phyloP scores from a whole-genome alignment of 306 rosid genomes.

The Acacia crassicarpa region DNA sequence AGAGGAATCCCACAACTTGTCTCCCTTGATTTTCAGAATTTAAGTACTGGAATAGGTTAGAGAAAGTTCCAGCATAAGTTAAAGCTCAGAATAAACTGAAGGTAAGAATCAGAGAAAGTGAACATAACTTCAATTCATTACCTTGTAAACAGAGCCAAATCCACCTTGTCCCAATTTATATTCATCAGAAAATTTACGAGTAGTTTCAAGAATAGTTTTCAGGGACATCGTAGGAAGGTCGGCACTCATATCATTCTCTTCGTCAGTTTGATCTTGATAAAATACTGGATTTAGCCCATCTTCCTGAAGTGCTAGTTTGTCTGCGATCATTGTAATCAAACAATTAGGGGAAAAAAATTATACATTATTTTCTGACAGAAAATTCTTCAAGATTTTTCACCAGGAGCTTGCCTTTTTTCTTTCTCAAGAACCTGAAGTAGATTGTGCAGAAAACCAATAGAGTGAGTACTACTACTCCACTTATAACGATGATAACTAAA shows the following conservation, averaged over 20 bases:
- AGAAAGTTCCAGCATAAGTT: not conserved
- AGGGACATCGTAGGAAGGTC: constrained; percentile 44
- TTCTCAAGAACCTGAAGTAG: constrained; percentile 35
- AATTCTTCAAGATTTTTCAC: not conserved
- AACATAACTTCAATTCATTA: not conserved
- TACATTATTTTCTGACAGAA: not conserved
- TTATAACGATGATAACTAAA: constrained; percentile 10
- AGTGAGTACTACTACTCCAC: not conserved
- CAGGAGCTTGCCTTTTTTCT: constrained; percentile 21
- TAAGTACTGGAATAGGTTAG: not conserved
- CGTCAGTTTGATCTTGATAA: constrained; percentile 27
- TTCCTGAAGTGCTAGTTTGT: constrained; percentile 11
- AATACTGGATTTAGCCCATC: constrained; percentile 25
- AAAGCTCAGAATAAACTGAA: not conserved
- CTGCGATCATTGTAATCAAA: constrained; percentile 20
- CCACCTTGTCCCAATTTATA: constrained; percentile 46
- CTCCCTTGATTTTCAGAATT: not conserved
- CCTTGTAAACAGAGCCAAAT: constrained; percentile 53
- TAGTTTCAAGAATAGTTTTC: constrained; percentile 31
- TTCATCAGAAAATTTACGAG: constrained; percentile 32
- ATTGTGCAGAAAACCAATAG: constrained; percentile 26
- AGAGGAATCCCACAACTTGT: not conserved
- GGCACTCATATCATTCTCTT: constrained; percentile 21
- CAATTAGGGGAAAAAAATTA: not conserved
- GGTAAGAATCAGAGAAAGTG: not conserved